Percentiles rank a stretch among this genome's conserved stretches.
Evolutionary conservation across 2,329 filamentous ascomycete genomes (phyloP).

Genomic region (Elsinoe ampelina): DNA sequence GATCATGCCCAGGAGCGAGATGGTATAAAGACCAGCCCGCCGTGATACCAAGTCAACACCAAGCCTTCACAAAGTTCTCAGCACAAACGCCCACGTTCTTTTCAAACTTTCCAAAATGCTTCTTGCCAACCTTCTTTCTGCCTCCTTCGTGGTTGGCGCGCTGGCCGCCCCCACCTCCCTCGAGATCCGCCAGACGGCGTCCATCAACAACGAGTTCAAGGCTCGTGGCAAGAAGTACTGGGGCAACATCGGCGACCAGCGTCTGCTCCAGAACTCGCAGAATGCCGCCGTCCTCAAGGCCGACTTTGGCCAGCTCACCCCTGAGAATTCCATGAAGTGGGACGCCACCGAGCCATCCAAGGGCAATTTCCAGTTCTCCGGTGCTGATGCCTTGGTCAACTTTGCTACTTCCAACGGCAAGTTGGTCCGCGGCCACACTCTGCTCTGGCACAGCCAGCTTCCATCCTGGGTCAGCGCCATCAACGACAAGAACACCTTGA

Average conservation of each 20-base stretch:
- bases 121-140: not conserved
- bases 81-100: not conserved
- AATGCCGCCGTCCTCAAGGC: conserved; percentile 46
- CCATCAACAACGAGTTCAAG: conserved; percentile 34
- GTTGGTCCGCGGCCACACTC: conserved; percentile 32
- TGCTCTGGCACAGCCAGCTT: conserved; percentile 35
- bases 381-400: conserved; percentile 28
- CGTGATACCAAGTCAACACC: not conserved
- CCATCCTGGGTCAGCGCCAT: conserved; percentile 31
- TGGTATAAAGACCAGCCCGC: no score
- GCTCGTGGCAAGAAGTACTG: conserved; percentile 58
- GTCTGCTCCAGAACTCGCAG: not conserved
- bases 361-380: conserved; percentile 27
- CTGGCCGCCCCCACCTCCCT: not conserved
- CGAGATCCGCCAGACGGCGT: not conserved
- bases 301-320: conserved; percentile 29
- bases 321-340: conserved; percentile 34
- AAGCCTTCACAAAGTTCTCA: not conserved
- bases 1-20: no score
- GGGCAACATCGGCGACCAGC: conserved; percentile 35
- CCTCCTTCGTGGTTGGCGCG: not conserved
- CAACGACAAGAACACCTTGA: conserved; percentile 32
- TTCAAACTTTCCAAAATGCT: not conserved
- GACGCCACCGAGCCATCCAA: conserved; percentile 30
- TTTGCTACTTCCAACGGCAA: conserved; percentile 29